Base-by-base conservation (phyloP, 73 alveolate species). In the Symbiodinium natans region DNA sequence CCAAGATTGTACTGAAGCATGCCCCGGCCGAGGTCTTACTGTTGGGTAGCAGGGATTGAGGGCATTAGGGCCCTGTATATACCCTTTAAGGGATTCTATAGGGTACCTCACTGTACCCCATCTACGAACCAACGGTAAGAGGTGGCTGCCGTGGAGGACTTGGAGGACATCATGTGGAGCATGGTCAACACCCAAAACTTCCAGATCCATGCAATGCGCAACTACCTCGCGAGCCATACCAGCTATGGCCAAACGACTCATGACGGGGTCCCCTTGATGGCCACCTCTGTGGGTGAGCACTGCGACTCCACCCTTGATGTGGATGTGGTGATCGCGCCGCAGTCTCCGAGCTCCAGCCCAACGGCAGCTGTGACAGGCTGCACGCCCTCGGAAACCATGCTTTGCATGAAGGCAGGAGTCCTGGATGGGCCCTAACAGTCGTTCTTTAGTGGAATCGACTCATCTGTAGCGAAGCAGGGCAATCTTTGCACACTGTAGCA, bases 331-430 rank as follows among this genome's bases (percentile, higher is more conserved):
- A 80, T 80, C 25, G 59, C 87, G 42, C 52, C 52, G 36, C 4
- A 33, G 29, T 80, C 87, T 7, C 54, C 17, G 27, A 36, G 34
- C 34, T 4, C 87, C 42, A 38, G 52, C 87, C 38, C 87, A 33
- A 80, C 87, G 8, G 34, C 87, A 34, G 54, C 87, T 7, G 87
- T 80, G 31, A 34, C 59, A 80, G 52, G 59, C 56, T 80, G 87
- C 34, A 17, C 34, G 31, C 56, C 87, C 11, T 80, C 87, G 33
- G 54, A 5, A 6, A 80, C 54, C 15, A 80, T 6, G 15, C 88
- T 80, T 10, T 80, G 88, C 56, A 80, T 80, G 88, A 80, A 80
- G 88, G n/a, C n/a, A n/a, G n/a, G n/a, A n/a, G n/a, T n/a, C n/a
- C n/a, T n/a, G n/a, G n/a, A n/a, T n/a, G n/a, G n/a, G n/a, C n/a